A percentile compares a stretch with the other conserved stretches of the same genome.
phyloP scores from a whole-genome alignment of 805 yeast genomes.

The Ogataea saltuana region DNA sequence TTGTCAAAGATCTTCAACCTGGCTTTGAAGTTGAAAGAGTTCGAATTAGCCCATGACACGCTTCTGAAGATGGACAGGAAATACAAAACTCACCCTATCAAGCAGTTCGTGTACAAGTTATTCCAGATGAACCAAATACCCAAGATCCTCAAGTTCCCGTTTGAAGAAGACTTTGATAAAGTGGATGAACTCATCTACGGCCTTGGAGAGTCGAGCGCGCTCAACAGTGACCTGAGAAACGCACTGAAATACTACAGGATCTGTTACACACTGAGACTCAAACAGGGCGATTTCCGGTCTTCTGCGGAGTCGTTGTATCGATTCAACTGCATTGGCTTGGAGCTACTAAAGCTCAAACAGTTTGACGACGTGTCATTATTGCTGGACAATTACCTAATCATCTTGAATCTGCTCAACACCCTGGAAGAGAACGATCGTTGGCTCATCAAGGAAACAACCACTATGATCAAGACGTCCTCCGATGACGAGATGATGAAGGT shows the following conservation, averaged over 20 bases:
- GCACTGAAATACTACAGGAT: slow-evolving; percentile 49
- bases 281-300: slow-evolving; percentile 51
- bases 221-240: slow-evolving; percentile 30
- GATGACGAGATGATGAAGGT: slow-evolving; percentile 7
- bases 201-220: slow-evolving; percentile 29
- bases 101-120: slow-evolving; percentile 40
- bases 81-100: slow-evolving; percentile 28
- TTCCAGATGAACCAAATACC: slow-evolving; percentile 42
- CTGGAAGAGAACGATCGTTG: slow-evolving; percentile 42
- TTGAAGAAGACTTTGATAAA: slow-evolving; percentile 41
- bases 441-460: slow-evolving; percentile 34
- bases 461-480: slow-evolving; percentile 9
- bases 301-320: slow-evolving; percentile 45
- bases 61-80: slow-evolving; percentile 30
- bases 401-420: slow-evolving; percentile 42
- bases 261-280: slow-evolving; percentile 51
- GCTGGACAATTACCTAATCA: slow-evolving; percentile 40
- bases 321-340: slow-evolving; percentile 34
- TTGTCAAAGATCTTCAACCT: slow-evolving; percentile 32
- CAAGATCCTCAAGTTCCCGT: slow-evolving; percentile 43
- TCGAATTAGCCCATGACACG: slow-evolving; percentile 31
- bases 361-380: slow-evolving; percentile 24
- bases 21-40: slow-evolving; percentile 34
- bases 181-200: slow-evolving; percentile 45
- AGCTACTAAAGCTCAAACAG: slow-evolving; percentile 10